phyloP scores from a whole-genome alignment of 2,329 filamentous ascomycete genomes.

The Periconia sp. region DNA sequence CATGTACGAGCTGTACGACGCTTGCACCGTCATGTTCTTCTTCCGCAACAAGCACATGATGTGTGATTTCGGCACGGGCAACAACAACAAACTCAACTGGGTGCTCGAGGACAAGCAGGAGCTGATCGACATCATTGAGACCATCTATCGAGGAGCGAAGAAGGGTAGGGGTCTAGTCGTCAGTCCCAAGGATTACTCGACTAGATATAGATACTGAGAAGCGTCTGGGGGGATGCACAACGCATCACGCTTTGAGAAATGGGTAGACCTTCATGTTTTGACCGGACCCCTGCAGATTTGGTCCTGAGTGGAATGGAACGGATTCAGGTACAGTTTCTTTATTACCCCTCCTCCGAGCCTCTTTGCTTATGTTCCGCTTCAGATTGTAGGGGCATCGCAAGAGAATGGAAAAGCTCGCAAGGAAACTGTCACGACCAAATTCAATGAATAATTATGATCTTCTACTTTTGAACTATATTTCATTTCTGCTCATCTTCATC shows the following conservation, averaged over 20 bases:
- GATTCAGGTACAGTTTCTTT: neutral
- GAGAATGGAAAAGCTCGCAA: too few relatives aligned
- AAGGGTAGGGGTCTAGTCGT: slow-evolving; percentile 96
- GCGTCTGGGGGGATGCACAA: neutral
- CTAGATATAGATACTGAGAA: slow-evolving; percentile 65
- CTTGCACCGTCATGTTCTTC: slow-evolving; percentile 96
- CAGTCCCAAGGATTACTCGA: slow-evolving; percentile 83
- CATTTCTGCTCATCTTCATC: neutral
- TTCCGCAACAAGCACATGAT: slow-evolving; percentile 99
- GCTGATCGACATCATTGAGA: slow-evolving; percentile 97
- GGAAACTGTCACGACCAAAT: too few relatives aligned
- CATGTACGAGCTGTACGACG: slow-evolving; percentile 92
- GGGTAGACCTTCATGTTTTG: too few relatives aligned
- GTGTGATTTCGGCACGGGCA: slow-evolving; percentile 93
- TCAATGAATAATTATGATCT: neutral
- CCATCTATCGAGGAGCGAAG: slow-evolving; percentile 96
- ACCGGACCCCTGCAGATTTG: too few relatives aligned
- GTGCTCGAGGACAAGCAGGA: slow-evolving; percentile 97
- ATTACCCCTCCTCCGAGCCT: neutral
- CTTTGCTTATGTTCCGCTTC: neutral
- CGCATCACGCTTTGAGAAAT: too few relatives aligned
- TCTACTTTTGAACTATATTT: neutral
- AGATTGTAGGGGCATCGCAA: too few relatives aligned
- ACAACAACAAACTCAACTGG: slow-evolving; percentile 99
- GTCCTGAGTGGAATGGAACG: too few relatives aligned